These are phyloP conservation scores for Coemansia sp. DNA, from an alignment of 192 early-diverging fungal genomes.

Conservation along the genomic window DNA sequence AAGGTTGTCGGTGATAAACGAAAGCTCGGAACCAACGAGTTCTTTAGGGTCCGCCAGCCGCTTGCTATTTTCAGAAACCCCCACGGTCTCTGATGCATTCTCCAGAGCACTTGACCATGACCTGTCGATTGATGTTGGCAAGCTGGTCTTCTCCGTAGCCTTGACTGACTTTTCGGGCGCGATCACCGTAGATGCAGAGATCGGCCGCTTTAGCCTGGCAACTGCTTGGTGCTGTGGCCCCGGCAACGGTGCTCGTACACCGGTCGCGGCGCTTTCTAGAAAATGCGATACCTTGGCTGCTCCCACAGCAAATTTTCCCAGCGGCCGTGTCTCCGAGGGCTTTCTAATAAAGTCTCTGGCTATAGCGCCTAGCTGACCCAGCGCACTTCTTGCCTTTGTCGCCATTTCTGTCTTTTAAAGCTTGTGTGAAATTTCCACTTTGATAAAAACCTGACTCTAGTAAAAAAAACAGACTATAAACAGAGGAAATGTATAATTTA, in stretches of 20 bases:
- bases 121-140: background rate
- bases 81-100: slow-evolving; percentile 31
- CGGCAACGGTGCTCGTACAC: slow-evolving; percentile 36
- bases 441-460: background rate
- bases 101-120: slow-evolving; percentile 35
- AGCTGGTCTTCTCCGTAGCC: background rate
- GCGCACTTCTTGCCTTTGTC: slow-evolving; percentile 27
- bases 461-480: background rate
- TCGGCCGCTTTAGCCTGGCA: slow-evolving; percentile 24
- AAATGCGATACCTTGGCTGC: slow-evolving; percentile 43
- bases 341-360: slow-evolving; percentile 27
- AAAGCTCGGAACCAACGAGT: slow-evolving; percentile 81
- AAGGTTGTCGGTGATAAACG: slow-evolving; percentile 83
- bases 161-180: background rate
- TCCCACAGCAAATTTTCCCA: slow-evolving; percentile 43
- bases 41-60: slow-evolving; percentile 44
- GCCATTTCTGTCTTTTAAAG: slow-evolving; percentile 20
- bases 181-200: slow-evolving; percentile 19
- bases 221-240: slow-evolving; percentile 31
- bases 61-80: slow-evolving; percentile 9
- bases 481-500: background rate
- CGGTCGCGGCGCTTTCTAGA: slow-evolving; percentile 36
- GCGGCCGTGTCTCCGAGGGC: slow-evolving; percentile 33
- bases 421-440: background rate
- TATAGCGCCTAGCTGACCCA: slow-evolving; percentile 38